Evolutionary conservation across 2,329 filamentous ascomycete genomes (phyloP), one percentile per base, ranked within the genome.

Genomic region (Hymenoscyphus fructigenus): DNA sequence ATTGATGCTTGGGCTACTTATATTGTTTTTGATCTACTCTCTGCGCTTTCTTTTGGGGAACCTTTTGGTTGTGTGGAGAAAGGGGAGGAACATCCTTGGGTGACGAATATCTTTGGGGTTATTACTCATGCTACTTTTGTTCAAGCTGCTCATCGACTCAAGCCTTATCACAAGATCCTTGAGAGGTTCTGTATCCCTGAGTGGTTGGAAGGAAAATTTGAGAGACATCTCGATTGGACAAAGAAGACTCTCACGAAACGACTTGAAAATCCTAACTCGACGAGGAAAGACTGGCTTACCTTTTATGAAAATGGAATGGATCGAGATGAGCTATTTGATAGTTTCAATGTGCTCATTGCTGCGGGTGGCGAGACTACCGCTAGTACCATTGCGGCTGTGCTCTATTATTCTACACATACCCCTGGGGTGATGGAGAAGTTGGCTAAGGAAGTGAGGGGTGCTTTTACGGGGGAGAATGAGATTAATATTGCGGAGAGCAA

Each of bases 371-470:
- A 70, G 28, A 69, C 68, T 0, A 69, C 68, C 4, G 64, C 68
- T n/a, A 69, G 67, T 14, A n/a, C 62, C 9, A 63, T 70, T n/a
- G 41, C 55, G 2, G 67, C 66, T 6, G 57, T 61, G 17, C 63
- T 62, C 10, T 67, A 63, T 47, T 41, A 60, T 55, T 69, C 79
- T 5, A 62, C 72, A 0, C 73, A 57, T 4, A 75, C 78, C 55
- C 78, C 76, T 0, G 63, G 70, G 0, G 67, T 65, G 0, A 66
- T 78, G 3, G 59, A 72, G 67, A 78, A 70, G 36, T 57, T 82
- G 9, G 70, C 67, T 0, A 23, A 73, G 0, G 82, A 84, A 69
- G 73, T 83, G 0, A 78, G 80, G 0, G 67, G 71, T 0, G 36
- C 74, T 0, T 83, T 82, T 62, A 62, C 64, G 0, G 66, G 58